Percentiles rank a stretch among this genome's conserved stretches.
Evolutionary conservation across 23 red algal genomes (phyloP).

Genomic region (Gracilaria domingensis): DNA sequence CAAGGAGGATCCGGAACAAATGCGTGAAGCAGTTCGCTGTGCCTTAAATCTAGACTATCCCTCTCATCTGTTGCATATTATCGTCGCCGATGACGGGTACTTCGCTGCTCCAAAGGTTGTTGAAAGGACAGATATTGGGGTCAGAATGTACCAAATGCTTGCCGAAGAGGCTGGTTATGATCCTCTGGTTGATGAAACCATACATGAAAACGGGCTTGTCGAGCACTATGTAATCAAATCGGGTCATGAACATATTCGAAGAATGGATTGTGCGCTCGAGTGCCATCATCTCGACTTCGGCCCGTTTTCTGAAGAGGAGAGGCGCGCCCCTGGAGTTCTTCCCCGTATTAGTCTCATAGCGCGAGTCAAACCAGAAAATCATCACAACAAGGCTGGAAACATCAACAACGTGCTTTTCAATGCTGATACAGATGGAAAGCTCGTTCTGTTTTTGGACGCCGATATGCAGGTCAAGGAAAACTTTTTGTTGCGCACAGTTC

Average conservation of each 20-base stretch:
- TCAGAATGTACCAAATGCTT: conserved; percentile 74
- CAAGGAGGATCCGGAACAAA: conserved; percentile 76
- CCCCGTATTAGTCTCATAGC: conserved; percentile 72
- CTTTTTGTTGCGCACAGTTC: conserved; percentile 72
- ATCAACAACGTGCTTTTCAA: conserved; percentile 89
- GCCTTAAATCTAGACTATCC: conserved; percentile 74
- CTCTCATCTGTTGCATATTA: conserved; percentile 69
- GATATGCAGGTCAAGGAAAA: conserved; percentile 77
- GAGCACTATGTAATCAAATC: conserved; percentile 76
- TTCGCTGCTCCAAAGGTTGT: conserved; percentile 72
- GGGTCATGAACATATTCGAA: conserved; percentile 41
- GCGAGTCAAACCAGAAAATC: conserved; percentile 72
- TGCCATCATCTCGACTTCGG: conserved; percentile 79
- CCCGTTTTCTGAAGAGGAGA: conserved; percentile 66
- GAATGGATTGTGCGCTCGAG: conserved; percentile 74
- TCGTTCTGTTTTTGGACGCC: conserved; percentile 77
- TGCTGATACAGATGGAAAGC: conserved; percentile 69
- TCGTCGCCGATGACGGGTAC: conserved; percentile 80
- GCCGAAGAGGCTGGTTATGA: conserved; percentile 79
- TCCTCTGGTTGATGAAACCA: conserved; percentile 72
- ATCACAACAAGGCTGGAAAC: conserved; percentile 86
- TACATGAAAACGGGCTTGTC: conserved; percentile 72
- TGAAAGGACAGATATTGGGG: conserved; percentile 62
- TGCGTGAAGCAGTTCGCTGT: conserved; percentile 65
- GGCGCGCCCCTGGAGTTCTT: conserved; percentile 65